Conservation (phyloP, 805 yeast genomes). For the Yarrowia sp. region DNA sequence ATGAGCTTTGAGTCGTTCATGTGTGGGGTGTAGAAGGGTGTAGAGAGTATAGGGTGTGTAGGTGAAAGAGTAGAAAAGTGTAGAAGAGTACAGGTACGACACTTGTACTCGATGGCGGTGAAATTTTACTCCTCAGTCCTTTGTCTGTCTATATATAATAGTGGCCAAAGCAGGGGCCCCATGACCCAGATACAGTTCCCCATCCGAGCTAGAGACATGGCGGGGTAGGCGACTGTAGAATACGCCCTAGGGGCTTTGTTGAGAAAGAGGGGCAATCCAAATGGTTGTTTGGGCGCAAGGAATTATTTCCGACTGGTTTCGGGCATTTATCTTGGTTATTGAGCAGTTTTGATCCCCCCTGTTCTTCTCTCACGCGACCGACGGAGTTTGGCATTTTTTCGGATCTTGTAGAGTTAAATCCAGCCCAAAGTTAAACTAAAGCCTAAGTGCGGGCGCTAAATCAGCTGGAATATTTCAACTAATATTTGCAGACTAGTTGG, state of each 20-base stretch:
- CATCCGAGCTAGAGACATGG: not conserved
- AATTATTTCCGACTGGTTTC: not conserved
- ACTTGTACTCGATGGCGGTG: too few species aligned
- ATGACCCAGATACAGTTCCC: not conserved
- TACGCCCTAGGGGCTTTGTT: too few species aligned
- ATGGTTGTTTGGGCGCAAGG: not conserved
- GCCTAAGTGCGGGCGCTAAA: not conserved
- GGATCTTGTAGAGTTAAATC: not conserved
- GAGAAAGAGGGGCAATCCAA: not conserved
- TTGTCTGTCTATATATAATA: not conserved
- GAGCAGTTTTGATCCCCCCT: not conserved
- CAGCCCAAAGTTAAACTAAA: not conserved
- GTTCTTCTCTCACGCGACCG: too few species aligned
- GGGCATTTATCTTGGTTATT: too few species aligned
- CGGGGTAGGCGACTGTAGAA: not conserved
- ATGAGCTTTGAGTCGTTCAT: constrained; percentile 11
- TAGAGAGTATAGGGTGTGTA: not conserved
- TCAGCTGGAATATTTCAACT: too few species aligned
- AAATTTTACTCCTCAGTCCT: too few species aligned
- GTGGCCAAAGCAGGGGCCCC: not conserved
- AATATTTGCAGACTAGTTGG: too few species aligned
- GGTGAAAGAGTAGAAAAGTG: not conserved
- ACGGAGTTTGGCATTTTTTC: not conserved
- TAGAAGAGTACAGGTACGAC: too few species aligned
- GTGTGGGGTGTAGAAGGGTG: not conserved